Conservation (phyloP, 1,284 basidiomycete species). For the Coniferiporia sulphurascens region DNA sequence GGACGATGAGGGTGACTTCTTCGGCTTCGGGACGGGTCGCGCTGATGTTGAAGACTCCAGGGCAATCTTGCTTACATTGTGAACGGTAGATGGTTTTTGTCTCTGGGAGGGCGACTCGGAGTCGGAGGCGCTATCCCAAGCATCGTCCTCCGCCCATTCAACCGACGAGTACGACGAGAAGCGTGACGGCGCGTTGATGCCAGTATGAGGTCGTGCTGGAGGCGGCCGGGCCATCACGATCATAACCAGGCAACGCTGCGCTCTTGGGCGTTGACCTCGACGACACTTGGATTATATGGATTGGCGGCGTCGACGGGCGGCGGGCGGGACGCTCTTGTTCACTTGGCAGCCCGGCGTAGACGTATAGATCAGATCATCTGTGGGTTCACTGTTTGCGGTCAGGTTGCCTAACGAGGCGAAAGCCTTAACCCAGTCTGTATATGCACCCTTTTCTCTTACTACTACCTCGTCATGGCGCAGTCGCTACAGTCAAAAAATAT, state of each 20-base stretch:
- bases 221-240: conserved; percentile 63
- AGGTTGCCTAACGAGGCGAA: neutral
- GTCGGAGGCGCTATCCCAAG: conserved; percentile 86
- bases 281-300: neutral
- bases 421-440: neutral
- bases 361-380: conserved; percentile 2
- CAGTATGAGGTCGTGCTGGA: conserved; percentile 72
- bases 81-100: conserved; percentile 34
- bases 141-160: conserved; percentile 80
- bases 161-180: conserved; percentile 35
- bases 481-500: conserved; percentile 2
- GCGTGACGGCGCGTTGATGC: conserved; percentile 50
- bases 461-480: neutral
- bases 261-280: neutral
- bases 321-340: too few species aligned
- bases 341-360: too few species aligned
- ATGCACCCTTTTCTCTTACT: neutral
- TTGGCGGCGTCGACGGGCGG: neutral
- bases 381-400: neutral
- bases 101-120: conserved; percentile 59
- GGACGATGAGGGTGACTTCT: conserved; percentile 50
- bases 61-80: conserved; percentile 37
- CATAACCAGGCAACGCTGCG: conserved; percentile 20
- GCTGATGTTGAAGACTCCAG: conserved; percentile 39
- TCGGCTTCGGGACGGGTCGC: conserved; percentile 48